Evolutionary conservation across 2,329 filamentous ascomycete genomes (phyloP), one percentile per base, ranked within the genome.

Genomic region (Aspergillus pseudoterreus): DNA sequence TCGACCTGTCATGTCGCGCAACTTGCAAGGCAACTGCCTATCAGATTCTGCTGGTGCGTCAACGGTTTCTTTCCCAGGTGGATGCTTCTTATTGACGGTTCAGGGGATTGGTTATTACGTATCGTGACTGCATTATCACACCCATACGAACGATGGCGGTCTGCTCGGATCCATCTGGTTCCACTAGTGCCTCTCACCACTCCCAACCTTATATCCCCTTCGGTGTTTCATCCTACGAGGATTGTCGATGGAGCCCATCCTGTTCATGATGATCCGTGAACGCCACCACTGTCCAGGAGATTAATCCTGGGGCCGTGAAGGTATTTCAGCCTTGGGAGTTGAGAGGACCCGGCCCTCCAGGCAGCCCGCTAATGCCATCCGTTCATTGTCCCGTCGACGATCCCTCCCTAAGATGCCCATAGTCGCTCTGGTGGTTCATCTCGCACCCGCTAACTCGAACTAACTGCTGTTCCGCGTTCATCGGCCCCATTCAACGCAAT

Each of bases 221-320:
- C 45, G 50, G 50, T 45, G 53, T 53, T 55, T 53, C 50, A 55
- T 47, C 38, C 36, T 47, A 36, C 45, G 48, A 17, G 42, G 43
- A 52, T 43, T 43, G 19, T 49, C 47, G 43, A 47, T 45, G 50
- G 15, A 39, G 48, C 35, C 11, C 14, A 12, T 12, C 39, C 39
- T 21, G 15, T 30, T 30, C 15, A 21, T 19, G 39, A 42, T 42
- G 39, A 42, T 42, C 39, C 14, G 24, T 42, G 19, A 42, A 42
- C 39, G 39, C 39, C 39, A 42, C 39, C 39, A 38, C 14, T 38
- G 35, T 38, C 35, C 12, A 14, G 35, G 35, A 30, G 27, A 30
- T 30, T 30, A 30, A 30, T 30, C 27, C 27, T 30, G 27, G 27
- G 27, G 27, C 27, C 27, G 27, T 30, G 19, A 33, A 27, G 27